Conservation (phyloP, 1,139 yeast species). For the Kodamaea anthophila region DNA sequence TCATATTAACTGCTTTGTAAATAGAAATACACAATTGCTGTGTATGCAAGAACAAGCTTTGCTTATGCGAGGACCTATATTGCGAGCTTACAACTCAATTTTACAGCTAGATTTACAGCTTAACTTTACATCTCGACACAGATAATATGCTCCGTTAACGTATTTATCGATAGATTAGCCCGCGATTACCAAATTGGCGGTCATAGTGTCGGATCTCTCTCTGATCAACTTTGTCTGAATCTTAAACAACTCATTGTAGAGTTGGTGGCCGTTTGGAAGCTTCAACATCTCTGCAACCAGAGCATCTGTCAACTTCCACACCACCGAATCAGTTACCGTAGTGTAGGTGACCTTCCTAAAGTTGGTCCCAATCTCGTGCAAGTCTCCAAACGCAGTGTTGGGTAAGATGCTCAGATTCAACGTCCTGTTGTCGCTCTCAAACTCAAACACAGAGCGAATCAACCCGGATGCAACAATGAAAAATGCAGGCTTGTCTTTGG, state of each 20-base stretch:
- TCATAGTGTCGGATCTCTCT: constrained; percentile 67
- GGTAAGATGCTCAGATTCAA: constrained; percentile 77
- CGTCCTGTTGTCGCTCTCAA: constrained; percentile 50
- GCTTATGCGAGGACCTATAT: too few species aligned
- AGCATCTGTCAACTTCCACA: constrained; percentile 63
- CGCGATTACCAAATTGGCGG: constrained; percentile 64
- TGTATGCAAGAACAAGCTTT: too few species aligned
- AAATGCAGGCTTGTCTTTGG: constrained; percentile 34
- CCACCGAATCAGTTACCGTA: constrained; percentile 49
- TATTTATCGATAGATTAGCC: constrained; percentile 13
- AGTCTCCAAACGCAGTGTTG: constrained; percentile 85
- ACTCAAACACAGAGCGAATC: constrained; percentile 52
- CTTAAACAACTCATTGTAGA: constrained; percentile 64
- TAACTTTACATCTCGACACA: too few species aligned
- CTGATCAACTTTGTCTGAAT: constrained; percentile 62
- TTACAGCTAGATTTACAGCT: too few species aligned
- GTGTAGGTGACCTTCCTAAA: constrained; percentile 42
- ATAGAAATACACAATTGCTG: too few species aligned
- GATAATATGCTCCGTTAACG: too few species aligned
- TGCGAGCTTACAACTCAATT: too few species aligned
- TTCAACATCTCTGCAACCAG: constrained; percentile 40
- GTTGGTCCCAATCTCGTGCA: constrained; percentile 29
- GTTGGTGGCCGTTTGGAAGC: constrained; percentile 37
- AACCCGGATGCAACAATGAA: constrained; percentile 79
- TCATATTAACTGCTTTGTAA: too few species aligned